These are phyloP conservation scores for Boletus sp. DNA, from an alignment of 1,284 basidiomycete genomes.

Conservation along the genomic window DNA sequence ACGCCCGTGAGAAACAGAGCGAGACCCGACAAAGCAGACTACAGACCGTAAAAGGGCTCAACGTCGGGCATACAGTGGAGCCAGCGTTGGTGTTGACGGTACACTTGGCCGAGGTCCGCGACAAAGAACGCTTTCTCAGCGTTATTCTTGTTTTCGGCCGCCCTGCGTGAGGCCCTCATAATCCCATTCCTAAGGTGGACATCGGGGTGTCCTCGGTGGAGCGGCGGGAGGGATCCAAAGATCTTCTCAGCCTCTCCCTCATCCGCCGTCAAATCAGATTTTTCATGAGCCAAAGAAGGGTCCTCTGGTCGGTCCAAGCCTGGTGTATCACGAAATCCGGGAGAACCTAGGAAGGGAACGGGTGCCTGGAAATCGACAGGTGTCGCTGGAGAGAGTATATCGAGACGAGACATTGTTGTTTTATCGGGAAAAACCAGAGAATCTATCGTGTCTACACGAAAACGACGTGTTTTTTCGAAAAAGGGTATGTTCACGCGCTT, in stretches of 20 bases:
- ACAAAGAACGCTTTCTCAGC: slow-evolving; percentile 96
- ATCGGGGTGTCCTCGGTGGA: slow-evolving; percentile 64
- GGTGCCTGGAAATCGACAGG: slow-evolving; percentile 41
- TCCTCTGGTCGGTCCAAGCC: slow-evolving; percentile 30
- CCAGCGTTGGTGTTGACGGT: slow-evolving; percentile 87
- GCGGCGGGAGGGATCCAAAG: slow-evolving; percentile 63
- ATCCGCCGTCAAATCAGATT: slow-evolving; percentile 25
- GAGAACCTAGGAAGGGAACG: slow-evolving; percentile 23
- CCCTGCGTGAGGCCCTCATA: slow-evolving; percentile 53
- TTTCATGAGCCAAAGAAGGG: slow-evolving; percentile 28
- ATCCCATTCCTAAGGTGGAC: slow-evolving; percentile 71
- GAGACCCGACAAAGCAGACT: slow-evolving; percentile 17
- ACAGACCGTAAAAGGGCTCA: slow-evolving; percentile 77
- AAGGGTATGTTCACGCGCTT: slow-evolving; percentile 21
- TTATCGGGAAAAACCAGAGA: slow-evolving; percentile 18
- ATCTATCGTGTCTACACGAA: slow-evolving; percentile 32
- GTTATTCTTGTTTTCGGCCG: slow-evolving; percentile 54
- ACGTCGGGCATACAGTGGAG: slow-evolving; percentile 75
- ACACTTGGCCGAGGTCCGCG: slow-evolving; percentile 88
- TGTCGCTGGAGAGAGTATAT: slow-evolving; percentile 48
- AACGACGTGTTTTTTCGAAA: slow-evolving; percentile 18
- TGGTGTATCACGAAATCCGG: slow-evolving; percentile 32
- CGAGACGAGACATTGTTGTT: slow-evolving; percentile 54
- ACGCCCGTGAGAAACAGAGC: slow-evolving; percentile 21
- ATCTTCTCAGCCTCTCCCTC: slow-evolving; percentile 36